Evolutionary conservation across 2,329 filamentous ascomycete species (phyloP).

Genomic region (Lizonia empirigonia): DNA sequence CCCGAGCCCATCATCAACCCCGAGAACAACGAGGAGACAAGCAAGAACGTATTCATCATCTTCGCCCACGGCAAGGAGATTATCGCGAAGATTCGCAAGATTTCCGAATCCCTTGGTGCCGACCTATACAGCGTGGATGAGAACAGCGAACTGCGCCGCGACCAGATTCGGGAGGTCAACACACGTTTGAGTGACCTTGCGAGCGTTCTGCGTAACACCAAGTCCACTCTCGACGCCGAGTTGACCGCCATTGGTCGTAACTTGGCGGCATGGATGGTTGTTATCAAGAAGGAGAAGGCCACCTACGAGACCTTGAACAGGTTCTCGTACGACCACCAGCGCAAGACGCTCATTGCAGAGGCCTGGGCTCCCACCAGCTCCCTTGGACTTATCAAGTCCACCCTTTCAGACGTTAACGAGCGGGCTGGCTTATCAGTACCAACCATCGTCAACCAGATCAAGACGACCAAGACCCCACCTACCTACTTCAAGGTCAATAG

Average conservation of each 20-base stretch:
- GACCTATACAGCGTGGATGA: constrained; percentile 97
- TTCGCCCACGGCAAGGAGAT: constrained; percentile 99
- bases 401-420: constrained; percentile 95
- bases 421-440: constrained; percentile 94
- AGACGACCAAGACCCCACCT: constrained; percentile 94
- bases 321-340: constrained; percentile 94
- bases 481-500: constrained; percentile 99
- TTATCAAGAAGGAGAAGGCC: constrained; percentile 97
- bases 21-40: constrained; percentile 84
- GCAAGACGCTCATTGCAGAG: constrained; percentile 96
- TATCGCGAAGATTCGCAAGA: constrained; percentile 97
- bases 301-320: constrained; percentile 94
- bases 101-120: constrained; percentile 94
- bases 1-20: constrained; percentile 91
- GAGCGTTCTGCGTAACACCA: constrained; percentile 93
- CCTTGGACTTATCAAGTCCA: constrained; percentile 85
- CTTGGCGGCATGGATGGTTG: constrained; percentile 94
- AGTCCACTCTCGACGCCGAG: constrained; percentile 90
- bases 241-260: constrained; percentile 91
- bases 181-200: constrained; percentile 87
- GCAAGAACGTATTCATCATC: constrained; percentile 99
- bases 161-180: constrained; percentile 98
- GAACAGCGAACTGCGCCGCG: constrained; percentile 90
- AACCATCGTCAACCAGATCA: constrained; percentile 97
- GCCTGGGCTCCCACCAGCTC: constrained; percentile 96